A percentile compares a stretch with the other conserved stretches of the same genome.
Conservation (phyloP, 78 protist species). For the Blattamonas nauphoetae region DNA sequence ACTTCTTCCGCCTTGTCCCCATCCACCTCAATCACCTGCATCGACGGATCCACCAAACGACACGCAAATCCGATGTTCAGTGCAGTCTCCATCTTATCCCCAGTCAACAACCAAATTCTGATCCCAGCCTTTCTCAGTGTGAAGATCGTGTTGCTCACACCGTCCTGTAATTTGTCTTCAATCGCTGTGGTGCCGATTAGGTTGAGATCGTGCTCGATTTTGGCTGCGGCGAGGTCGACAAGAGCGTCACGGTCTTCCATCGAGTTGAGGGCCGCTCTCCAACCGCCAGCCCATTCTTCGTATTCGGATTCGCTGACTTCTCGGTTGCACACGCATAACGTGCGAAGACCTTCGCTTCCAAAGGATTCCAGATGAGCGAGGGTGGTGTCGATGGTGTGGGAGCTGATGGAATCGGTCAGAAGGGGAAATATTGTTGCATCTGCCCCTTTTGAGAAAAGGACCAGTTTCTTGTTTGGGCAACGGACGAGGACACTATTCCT, state of each 20-base stretch:
- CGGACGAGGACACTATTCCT: constrained; percentile 60
- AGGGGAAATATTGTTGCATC: no score
- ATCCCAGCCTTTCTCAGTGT: constrained; percentile 52
- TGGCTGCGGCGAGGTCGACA: no score
- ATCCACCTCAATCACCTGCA: no score
- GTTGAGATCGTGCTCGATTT: constrained; percentile 48
- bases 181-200: constrained; percentile 73
- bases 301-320: no score
- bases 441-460: no score
- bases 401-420: no score
- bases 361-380: neutral
- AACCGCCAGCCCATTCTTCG: no score
- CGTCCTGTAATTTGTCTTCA: constrained; percentile 84
- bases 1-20: no score
- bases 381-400: no score
- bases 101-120: neutral
- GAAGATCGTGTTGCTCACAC: constrained; percentile 58
- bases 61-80: neutral
- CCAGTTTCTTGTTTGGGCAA: no score
- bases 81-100: neutral
- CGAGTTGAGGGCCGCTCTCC: neutral
- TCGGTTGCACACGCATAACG: no score
- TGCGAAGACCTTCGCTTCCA: neutral
- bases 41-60: neutral
- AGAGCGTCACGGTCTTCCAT: neutral